Base-by-base conservation (phyloP, 116 monocot species). In the Phalaenopsis hybrid region DNA sequence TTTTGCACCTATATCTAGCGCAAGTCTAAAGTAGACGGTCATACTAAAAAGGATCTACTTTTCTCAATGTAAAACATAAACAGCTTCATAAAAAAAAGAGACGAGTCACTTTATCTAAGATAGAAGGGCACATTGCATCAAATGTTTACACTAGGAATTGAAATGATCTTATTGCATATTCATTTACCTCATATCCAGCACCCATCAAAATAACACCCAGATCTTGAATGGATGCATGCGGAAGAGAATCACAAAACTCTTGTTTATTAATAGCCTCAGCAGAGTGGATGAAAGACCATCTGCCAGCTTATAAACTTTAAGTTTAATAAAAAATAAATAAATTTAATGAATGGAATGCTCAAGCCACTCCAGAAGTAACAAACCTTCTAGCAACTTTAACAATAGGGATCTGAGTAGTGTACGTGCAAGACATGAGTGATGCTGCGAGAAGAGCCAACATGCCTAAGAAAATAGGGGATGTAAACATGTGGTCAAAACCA, bases 401-500 rank as follows among this genome's bases (percentile, higher is more conserved):
- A 73, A 97, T 63, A 67, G 94, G 97, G n/a, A 94, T 90, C 83
- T 98, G 97, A 12, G 94, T 98, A 6, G 97, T 98, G 80, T 93
- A 94, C 82, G 95, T 98, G 80, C 97, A 98, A 20, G 97, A 92
- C 97, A 98, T 94, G 13, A 98, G 91, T 0, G 94, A 97, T 25
- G 91, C 82, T n/a, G 91, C 94, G 21, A 97, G 93, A 37, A 97
- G 91, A 43, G 87, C 80, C 76, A 94, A 76, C 90, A 98, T 89
- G 70, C 91, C 92, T 10, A 98, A 81, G 80, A 98, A 98, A 10
- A 98, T 84, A 16, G 97, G 97, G 46, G 97, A 98, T 33, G 91
- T 83, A 84, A 91, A 98, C 94, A 94, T 98, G 82, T 98, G 97
- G 78, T 98, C 97, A 63, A 98, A 98, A 41, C 97, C 97, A 80